Conservation (phyloP, 108 stramenopile species). For the Nitzschia sp. region DNA sequence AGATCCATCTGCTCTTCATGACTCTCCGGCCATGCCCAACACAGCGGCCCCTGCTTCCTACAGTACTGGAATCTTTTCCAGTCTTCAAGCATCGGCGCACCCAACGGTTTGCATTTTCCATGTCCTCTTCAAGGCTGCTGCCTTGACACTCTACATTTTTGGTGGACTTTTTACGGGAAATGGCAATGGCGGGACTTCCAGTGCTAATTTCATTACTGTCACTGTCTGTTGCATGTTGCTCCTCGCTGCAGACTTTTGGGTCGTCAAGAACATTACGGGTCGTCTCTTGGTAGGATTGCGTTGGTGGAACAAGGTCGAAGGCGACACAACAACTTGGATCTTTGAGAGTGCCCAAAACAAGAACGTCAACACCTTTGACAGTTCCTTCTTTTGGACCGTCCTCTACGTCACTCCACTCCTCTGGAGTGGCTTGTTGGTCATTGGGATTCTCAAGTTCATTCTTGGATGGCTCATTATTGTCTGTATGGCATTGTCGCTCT, state of each 20-base stretch:
- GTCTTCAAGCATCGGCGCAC: slow-evolving; percentile 62
- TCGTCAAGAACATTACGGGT: slow-evolving; percentile 90
- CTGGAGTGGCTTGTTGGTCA: slow-evolving; percentile 64
- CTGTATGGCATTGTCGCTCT: slow-evolving; percentile 76
- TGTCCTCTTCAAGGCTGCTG: slow-evolving; percentile 84
- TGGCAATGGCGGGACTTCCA: slow-evolving; percentile 20
- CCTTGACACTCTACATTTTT: slow-evolving; percentile 86
- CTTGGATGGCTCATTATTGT: slow-evolving; percentile 88
- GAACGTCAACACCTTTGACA: slow-evolving; percentile 71
- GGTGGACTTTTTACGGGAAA: slow-evolving; percentile 58
- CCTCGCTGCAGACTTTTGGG: slow-evolving; percentile 96
- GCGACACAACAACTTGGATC: slow-evolving; percentile 85
- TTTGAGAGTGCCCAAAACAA: slow-evolving; percentile 74
- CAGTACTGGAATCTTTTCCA: slow-evolving; percentile 10
- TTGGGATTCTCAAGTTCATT: slow-evolving; percentile 76
- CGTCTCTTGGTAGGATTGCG: slow-evolving; percentile 90
- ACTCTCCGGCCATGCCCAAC: slow-evolving; percentile 24
- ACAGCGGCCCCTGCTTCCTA: slow-evolving; percentile 1
- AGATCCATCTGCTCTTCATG: slow-evolving; percentile 28
- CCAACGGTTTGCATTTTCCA: slow-evolving; percentile 90
- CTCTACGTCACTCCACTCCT: slow-evolving; percentile 83
- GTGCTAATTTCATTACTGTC: slow-evolving; percentile 81
- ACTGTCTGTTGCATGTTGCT: slow-evolving; percentile 91
- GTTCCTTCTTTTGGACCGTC: slow-evolving; percentile 89
- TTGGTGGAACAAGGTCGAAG: slow-evolving; percentile 96